Base-by-base conservation (phyloP, 306 rosid species). In the Rosa rugosa region DNA sequence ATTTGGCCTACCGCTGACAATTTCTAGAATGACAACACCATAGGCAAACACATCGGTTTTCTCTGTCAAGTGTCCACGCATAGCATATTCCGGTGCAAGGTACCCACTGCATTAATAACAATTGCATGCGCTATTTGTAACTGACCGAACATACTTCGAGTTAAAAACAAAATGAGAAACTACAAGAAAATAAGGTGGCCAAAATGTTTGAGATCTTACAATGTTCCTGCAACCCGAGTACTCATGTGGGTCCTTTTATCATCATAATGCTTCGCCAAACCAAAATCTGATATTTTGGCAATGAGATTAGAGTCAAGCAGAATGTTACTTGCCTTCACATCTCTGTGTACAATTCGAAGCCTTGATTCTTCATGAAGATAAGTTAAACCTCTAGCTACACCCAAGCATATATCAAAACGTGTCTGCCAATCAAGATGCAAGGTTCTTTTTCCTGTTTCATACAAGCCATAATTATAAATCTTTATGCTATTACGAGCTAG, bases 51-150 rank as follows among this genome's bases (percentile, higher is more conserved):
- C 93, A 72, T 92, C 92, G 0, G 91, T 94, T 82, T 94, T 94
- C 86, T 90, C 96, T 1, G 94, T 94, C 11, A 92, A 90, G 86
- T 87, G 93, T 66, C 98, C 97, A 36, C 91, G 89, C 97, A 94
- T 85, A 70, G 98, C 97, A 69, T 89, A 94, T 70, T 91, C 94
- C 20, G 94, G 97, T 72, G 94, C 96, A 85, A 91, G 94, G 80
- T 91, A 94, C 65, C 96, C 98, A 47, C 97, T 94, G 54, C 73
- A 90, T 42, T 54, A 63, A 5, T 20, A 78, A 40, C 34, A 69
- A 81, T 57, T 31, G 51, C 40, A 80, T 41, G 13, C 5, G 75
- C 3, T 56, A 20, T 44, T 81, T 70, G 18, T 56, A 68, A 40
- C 56, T 65, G 31, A 14, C 18, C 56, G n/a, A 27, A 53, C 34